Conservation (phyloP, 2,329 filamentous ascomycete species). For the Fusarium sp. region DNA sequence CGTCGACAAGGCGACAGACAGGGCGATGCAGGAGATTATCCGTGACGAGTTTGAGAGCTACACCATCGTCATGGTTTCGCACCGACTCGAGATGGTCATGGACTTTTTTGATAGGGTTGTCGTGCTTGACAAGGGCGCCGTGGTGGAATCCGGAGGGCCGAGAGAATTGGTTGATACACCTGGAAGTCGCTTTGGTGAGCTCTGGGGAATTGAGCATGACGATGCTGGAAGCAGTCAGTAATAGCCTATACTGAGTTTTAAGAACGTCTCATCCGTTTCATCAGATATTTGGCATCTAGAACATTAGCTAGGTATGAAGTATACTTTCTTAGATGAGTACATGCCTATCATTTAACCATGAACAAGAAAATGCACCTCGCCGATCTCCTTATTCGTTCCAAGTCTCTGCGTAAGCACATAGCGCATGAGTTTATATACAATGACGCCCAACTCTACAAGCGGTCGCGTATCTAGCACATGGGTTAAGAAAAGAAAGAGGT, state of each 20-base stretch:
- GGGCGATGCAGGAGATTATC: constrained; percentile 56
- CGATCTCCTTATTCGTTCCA: too few relatives aligned
- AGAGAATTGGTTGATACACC: constrained; percentile 37
- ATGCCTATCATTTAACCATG: not conserved
- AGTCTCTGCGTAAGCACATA: too few relatives aligned
- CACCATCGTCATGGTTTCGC: constrained; percentile 67
- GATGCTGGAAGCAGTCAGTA: not conserved
- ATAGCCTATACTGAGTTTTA: not conserved
- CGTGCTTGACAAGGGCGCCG: constrained; percentile 61
- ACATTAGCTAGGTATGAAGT: not conserved
- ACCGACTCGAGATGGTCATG: constrained; percentile 62
- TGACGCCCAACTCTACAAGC: too few relatives aligned
- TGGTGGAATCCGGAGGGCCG: constrained; percentile 55
- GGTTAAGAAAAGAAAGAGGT: too few relatives aligned
- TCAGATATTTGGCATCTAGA: not conserved
- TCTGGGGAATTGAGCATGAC: constrained; percentile 46
- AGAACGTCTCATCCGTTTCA: not conserved
- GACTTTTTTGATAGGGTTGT: constrained; percentile 62
- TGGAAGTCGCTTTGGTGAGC: constrained; percentile 47
- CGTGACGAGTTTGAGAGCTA: constrained; percentile 53
- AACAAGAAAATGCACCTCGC: too few relatives aligned
- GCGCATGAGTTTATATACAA: too few relatives aligned
- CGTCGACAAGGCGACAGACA: constrained; percentile 57
- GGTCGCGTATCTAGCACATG: too few relatives aligned
- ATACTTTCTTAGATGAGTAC: not conserved